Conservation (phyloP, 2,329 filamentous ascomycete species). For the Colletotrichum incanum region DNA sequence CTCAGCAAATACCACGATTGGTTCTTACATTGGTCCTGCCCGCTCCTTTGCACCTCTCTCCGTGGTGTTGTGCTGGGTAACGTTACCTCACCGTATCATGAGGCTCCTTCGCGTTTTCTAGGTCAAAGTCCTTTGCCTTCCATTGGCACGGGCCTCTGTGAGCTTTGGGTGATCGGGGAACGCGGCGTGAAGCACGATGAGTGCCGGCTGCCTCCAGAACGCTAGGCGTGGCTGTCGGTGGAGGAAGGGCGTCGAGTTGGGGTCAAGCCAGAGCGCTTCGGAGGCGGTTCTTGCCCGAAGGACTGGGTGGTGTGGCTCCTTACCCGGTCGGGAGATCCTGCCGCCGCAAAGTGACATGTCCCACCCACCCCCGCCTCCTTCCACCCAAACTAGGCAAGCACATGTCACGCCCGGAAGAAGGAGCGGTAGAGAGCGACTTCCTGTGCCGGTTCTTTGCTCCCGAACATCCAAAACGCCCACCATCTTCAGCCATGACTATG, state of each 20-base stretch:
- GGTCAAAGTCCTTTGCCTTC: not conserved
- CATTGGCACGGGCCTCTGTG: not conserved
- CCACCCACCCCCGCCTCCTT: not conserved
- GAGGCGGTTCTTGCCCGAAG: not conserved
- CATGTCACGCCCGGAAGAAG: conserved; percentile 4
- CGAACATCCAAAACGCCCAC: not conserved
- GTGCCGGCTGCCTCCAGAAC: not conserved
- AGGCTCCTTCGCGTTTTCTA: not conserved
- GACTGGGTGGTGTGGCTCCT: not conserved
- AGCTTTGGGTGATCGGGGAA: not conserved
- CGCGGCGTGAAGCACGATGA: not conserved
- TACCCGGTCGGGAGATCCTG: not conserved
- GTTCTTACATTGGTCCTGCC: not conserved
- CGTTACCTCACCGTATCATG: too few relatives aligned
- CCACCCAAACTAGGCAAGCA: not conserved
- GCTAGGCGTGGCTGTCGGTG: not conserved
- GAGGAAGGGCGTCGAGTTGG: not conserved
- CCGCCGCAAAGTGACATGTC: too few relatives aligned
- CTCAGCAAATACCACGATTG: fast-evolving
- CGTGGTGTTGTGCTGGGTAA: too few relatives aligned
- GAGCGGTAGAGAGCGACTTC: not conserved
- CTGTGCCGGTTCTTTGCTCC: not conserved
- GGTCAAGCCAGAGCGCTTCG: not conserved
- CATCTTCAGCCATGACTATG: not conserved
- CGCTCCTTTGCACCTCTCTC: not conserved